These are phyloP conservation scores for Ophiocordyceps camponoti-rufipedis DNA, from an alignment of 2,329 filamentous ascomycete species.

Conservation along the genomic window DNA sequence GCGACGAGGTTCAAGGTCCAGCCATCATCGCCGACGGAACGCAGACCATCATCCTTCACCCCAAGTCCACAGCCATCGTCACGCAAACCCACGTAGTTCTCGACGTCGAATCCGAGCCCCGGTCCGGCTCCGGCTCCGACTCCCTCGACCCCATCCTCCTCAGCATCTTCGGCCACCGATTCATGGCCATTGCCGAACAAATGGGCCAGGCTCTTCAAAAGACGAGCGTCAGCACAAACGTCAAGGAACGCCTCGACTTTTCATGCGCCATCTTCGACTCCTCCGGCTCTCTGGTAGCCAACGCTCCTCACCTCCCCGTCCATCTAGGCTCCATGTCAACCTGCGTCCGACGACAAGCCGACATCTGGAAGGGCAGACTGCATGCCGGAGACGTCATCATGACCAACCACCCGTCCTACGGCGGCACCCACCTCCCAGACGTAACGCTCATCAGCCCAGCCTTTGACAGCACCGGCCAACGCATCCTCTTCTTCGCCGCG, in stretches of 20 bases:
- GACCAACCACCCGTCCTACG: slow-evolving; percentile 15
- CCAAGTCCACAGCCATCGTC: slow-evolving; percentile 13
- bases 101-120: slow-evolving; percentile 29
- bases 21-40: slow-evolving; percentile 46
- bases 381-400: slow-evolving; percentile 17
- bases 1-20: slow-evolving; percentile 10
- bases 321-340: slow-evolving; percentile 69
- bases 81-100: slow-evolving; percentile 18
- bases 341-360: slow-evolving; percentile 49
- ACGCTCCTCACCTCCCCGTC: slow-evolving; percentile 59
- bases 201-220: slow-evolving; percentile 70
- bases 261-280: slow-evolving; percentile 64
- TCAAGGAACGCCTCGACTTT: slow-evolving; percentile 68
- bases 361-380: slow-evolving; percentile 41
- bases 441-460: slow-evolving; percentile 19
- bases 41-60: slow-evolving; percentile 56
- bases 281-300: slow-evolving; percentile 56
- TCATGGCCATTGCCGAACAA: slow-evolving; percentile 73
- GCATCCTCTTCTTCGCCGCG: slow-evolving; percentile 32
- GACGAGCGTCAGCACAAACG: slow-evolving; percentile 59
- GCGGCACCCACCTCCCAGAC: slow-evolving; percentile 20
- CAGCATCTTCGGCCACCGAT: slow-evolving; percentile 61
- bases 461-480: slow-evolving; percentile 17
- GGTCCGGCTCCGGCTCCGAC: slow-evolving; percentile 20
- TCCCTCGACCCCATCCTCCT: slow-evolving; percentile 41